phyloP scores from a whole-genome alignment of 2,329 filamentous ascomycete genomes.

The Cordyceps javanica region DNA sequence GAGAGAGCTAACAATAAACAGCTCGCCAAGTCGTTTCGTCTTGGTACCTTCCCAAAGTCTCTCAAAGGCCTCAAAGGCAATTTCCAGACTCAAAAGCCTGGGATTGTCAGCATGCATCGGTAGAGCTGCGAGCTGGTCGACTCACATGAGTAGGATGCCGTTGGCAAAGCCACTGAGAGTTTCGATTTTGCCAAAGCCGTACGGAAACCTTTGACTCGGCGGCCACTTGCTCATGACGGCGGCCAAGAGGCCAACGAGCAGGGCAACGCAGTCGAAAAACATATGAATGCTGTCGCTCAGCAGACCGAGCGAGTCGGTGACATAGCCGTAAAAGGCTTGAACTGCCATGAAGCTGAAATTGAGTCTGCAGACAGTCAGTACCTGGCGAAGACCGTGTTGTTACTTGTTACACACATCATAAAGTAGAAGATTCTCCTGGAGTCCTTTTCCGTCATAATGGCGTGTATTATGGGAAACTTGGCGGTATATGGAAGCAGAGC shows the following conservation, averaged over 20 bases:
- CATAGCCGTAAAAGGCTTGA: conserved; percentile 88
- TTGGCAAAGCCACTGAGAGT: conserved; percentile 95
- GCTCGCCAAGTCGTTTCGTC: conserved; percentile 76
- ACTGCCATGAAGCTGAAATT: conserved; percentile 95
- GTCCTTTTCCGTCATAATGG: conserved; percentile 84
- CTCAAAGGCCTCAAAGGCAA: conserved; percentile 90
- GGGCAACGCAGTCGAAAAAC: conserved; percentile 95
- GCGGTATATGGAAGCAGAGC: conserved; percentile 65
- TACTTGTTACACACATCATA: conserved; percentile 57
- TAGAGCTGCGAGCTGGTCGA: neutral
- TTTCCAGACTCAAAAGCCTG: conserved; percentile 89
- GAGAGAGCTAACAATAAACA: conserved; percentile 80
- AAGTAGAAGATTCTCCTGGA: conserved; percentile 96
- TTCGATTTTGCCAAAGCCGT: conserved; percentile 95
- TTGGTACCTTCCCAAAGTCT: conserved; percentile 77
- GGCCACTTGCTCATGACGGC: conserved; percentile 97
- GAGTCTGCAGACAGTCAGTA: conserved; percentile 48
- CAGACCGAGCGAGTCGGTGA: conserved; percentile 90
- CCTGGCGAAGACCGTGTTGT: conserved; percentile 10
- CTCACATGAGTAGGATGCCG: conserved; percentile 84
- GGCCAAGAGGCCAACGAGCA: conserved; percentile 83
- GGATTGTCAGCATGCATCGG: neutral
- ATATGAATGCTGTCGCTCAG: conserved; percentile 98
- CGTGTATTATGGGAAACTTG: conserved; percentile 71
- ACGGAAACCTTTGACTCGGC: conserved; percentile 80